Evolutionary conservation across 2,329 filamentous ascomycete species (phyloP), one percentile per base, ranked within the genome.

Genomic region (Curvularia sp.): DNA sequence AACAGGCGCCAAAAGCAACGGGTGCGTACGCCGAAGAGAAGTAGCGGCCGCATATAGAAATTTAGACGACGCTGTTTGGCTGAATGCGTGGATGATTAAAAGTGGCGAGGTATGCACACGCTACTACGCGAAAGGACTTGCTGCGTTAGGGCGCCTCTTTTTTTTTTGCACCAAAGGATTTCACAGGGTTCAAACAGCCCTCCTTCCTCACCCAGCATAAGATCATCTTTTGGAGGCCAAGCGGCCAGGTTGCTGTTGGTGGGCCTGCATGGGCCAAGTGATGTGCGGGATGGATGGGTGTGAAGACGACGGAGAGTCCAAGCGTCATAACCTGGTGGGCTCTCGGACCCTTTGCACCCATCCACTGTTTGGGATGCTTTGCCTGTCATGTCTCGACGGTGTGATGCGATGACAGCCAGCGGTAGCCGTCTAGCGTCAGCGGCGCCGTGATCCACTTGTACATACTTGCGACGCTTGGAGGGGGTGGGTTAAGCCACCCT

Each of bases 261-360:
- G 65, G 67, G 62, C 60, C 65, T 65, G 73, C 70, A 72, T 64
- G 68, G 68, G 68, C 73, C 70, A 73, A 72, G 66, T 74, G 74
- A 77, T 77, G 73, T 75, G 74, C 74, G 73, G 73, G 71, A 75
- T 73, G 72, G 72, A 46, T 28, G 42, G 42, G 72, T 74, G 73
- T 63, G 61, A 69, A 67, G 61, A 61, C 61, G 57, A 64, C 6
- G 21, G 41, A 30, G 54, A 47, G 60, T 63, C 63, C 58, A 64
- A 66, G 64, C 63, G 59, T 65, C 56, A 65, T 63, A 55, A 55
- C 68, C 64, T 63, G 54, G 54, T 59, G 59, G 57, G 56, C 28
- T 42, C 58, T 50, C 62, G 55, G 61, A 62, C 57, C 54, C 55
- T 61, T 61, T 42, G 57, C 50, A 58, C 46, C 8, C 51, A 50